These are phyloP conservation scores for Chenopodium berlandieri DNA, from an alignment of 148 eudicot species.

Conservation along the genomic window DNA sequence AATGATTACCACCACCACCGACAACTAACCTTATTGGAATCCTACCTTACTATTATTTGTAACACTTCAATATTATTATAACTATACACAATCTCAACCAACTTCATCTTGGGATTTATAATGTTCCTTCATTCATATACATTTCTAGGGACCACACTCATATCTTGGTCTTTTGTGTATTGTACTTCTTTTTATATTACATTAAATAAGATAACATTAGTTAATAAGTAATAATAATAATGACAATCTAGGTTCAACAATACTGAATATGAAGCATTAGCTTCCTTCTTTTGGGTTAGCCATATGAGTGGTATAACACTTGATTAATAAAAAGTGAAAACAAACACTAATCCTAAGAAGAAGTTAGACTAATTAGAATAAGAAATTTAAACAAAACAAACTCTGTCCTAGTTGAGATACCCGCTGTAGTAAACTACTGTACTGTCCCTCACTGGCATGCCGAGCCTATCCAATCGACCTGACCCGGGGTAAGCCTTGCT, in stretches of 20 bases:
- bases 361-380: conserved; percentile 27
- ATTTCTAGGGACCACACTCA: neutral
- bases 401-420: conserved; percentile 36
- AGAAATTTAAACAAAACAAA: neutral
- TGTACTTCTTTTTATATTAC: neutral
- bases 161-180: neutral
- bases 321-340: neutral
- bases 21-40: neutral
- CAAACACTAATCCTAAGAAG: neutral
- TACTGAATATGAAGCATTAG: conserved; percentile 4
- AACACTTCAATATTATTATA: too few species aligned
- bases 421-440: conserved; percentile 50
- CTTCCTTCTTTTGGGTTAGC: conserved; percentile 12
- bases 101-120: neutral
- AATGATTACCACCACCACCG: conserved; percentile 15
- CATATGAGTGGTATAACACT: conserved; percentile 1
- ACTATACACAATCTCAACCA: neutral
- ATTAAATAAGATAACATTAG: neutral
- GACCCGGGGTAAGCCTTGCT: conserved; percentile 79
- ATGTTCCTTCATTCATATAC: neutral
- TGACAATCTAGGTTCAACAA: neutral
- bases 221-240: neutral
- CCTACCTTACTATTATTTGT: neutral
- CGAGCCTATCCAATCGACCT: conserved; percentile 66
- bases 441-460: conserved; percentile 56